phyloP scores from a whole-genome alignment of 768 basidiomycete species.

The Astraeus odoratus region DNA sequence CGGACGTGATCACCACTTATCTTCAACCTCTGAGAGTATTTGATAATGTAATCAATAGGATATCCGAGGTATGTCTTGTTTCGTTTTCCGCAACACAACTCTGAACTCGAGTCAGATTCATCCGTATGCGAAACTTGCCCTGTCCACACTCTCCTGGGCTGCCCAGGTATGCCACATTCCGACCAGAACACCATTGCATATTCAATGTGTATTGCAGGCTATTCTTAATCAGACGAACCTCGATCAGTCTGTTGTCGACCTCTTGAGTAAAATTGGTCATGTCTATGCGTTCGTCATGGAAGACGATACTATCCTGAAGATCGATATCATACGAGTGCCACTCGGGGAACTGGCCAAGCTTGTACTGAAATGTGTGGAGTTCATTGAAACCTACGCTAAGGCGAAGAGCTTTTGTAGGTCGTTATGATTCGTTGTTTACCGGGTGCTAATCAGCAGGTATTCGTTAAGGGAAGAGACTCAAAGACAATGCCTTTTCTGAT shows the following conservation, averaged over 20 bases:
- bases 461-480: not conserved
- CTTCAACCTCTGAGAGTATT: not conserved
- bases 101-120: not conserved
- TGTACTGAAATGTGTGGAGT: conserved; percentile 17
- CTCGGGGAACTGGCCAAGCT: not conserved
- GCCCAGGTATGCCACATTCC: not conserved
- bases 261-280: not conserved
- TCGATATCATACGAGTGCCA: conserved; percentile 12
- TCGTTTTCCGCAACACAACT: not conserved
- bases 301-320: not conserved
- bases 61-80: not conserved
- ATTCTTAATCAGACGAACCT: not conserved
- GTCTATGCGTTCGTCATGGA: not conserved
- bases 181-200: not conserved
- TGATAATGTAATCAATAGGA: not conserved
- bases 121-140: not conserved
- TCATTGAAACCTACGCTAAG: conserved; percentile 20
- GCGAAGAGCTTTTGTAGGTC: conserved; percentile 17
- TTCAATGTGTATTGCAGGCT: not conserved
- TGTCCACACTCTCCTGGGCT: not conserved
- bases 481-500: not conserved
- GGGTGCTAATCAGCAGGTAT: not conserved
- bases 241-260: not conserved
- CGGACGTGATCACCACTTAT: not conserved
- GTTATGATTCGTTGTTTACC: too few species aligned